Conservation (phyloP, 2,329 filamentous ascomycete genomes). For the Coniella lustricola region DNA sequence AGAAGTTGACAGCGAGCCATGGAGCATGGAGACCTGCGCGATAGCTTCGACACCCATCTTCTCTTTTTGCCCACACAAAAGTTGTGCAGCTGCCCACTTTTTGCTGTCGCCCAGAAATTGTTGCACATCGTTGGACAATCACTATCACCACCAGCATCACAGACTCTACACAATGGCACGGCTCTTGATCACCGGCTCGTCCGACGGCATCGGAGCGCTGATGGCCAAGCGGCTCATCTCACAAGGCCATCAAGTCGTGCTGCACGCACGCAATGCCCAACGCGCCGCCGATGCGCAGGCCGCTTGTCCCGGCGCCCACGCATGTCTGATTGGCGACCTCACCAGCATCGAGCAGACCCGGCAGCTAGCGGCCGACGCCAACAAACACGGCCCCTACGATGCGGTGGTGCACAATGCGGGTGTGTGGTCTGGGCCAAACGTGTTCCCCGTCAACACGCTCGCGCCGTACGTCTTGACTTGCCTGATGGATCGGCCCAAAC, state of each 20-base stretch:
- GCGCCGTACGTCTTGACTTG: conserved; percentile 51
- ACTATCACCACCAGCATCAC: neutral
- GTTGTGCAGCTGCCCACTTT: too few species aligned
- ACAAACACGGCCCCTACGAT: conserved; percentile 44
- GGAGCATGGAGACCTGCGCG: too few species aligned
- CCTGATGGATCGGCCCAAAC: conserved; percentile 38
- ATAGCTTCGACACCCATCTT: too few species aligned
- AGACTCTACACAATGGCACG: conserved; percentile 18
- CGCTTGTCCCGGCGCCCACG: conserved; percentile 42
- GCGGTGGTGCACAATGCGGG: conserved; percentile 50
- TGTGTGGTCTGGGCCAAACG: conserved; percentile 39
- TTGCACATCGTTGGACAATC: neutral
- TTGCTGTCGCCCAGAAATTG: too few species aligned
- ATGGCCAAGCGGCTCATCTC: conserved; percentile 42
- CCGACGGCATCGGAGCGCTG: conserved; percentile 47
- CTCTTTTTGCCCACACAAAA: too few species aligned
- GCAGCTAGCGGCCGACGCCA: conserved; percentile 42
- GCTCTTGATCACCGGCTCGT: conserved; percentile 46
- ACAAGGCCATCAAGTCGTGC: conserved; percentile 46
- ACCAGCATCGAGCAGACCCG: conserved; percentile 43
- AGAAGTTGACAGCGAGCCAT: too few species aligned
- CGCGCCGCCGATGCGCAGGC: conserved; percentile 41
- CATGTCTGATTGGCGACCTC: conserved; percentile 46
- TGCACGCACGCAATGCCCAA: conserved; percentile 50
- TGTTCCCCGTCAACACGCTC: conserved; percentile 50